These are phyloP conservation scores for Saccharomycopsis hybrid DNA, from an alignment of 1,139 yeast species.

Conservation along the genomic window DNA sequence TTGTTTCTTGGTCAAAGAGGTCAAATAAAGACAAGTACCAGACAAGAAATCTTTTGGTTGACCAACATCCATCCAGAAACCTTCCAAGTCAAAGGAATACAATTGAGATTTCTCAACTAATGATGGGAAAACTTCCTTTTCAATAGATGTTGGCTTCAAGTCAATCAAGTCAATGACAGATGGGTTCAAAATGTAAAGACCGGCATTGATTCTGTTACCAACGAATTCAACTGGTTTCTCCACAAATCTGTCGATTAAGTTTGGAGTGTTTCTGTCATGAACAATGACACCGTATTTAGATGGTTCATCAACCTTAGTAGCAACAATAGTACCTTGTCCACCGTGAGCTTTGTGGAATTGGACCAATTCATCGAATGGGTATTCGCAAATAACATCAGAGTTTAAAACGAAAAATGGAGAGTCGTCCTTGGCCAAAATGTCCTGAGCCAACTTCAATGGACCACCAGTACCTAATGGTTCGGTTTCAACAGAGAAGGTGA, in stretches of 20 bases:
- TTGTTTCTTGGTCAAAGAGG: conserved; percentile 74
- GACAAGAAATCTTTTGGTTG: conserved; percentile 99
- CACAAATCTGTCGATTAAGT: conserved; percentile 95
- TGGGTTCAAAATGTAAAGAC: conserved; percentile 95
- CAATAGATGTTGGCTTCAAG: conserved; percentile 97
- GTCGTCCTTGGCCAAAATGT: conserved; percentile 86
- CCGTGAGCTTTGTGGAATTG: conserved; percentile 94
- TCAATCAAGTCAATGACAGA: conserved; percentile 94
- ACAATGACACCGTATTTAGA: conserved; percentile 99
- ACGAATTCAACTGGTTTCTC: conserved; percentile 99
- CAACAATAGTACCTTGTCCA: conserved; percentile 97
- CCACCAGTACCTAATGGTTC: conserved; percentile 99
- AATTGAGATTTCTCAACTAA: conserved; percentile 84
- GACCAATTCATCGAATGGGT: conserved; percentile 90
- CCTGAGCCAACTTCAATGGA: conserved; percentile 95
- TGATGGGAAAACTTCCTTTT: conserved; percentile 98
- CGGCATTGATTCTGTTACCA: conserved; percentile 97
- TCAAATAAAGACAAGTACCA: conserved; percentile 90
- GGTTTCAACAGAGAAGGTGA: conserved; percentile 97
- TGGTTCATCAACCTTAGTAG: conserved; percentile 99
- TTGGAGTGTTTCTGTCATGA: conserved; percentile 87
- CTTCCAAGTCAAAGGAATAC: conserved; percentile 96
- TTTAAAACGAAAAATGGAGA: conserved; percentile 96
- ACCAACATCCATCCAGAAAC: conserved; percentile 99
- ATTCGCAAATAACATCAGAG: conserved; percentile 98